Conservation (phyloP, 768 basidiomycete genomes). For the Boletus subparvulus region DNA sequence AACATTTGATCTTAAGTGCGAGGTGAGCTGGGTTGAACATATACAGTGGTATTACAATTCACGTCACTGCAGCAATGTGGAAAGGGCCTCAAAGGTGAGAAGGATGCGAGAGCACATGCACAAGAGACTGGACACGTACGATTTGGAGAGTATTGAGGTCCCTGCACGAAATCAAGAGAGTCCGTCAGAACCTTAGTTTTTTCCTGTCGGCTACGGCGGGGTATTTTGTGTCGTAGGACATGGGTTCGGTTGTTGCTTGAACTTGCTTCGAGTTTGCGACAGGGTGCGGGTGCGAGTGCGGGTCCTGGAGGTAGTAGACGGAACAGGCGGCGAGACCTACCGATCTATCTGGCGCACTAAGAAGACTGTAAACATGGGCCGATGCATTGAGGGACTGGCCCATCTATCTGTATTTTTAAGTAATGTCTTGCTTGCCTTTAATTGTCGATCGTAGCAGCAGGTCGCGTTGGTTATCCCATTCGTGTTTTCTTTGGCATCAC, state of each 20-base stretch:
- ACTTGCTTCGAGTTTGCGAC: too few species aligned
- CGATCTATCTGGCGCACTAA: not conserved
- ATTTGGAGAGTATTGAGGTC: conserved; percentile 77
- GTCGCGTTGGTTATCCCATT: not conserved
- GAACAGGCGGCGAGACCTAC: conserved; percentile 9
- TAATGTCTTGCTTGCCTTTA: not conserved
- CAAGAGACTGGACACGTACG: conserved; percentile 79
- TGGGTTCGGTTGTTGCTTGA: too few species aligned
- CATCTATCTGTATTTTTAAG: conserved; percentile 7
- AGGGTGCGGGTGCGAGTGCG: too few species aligned
- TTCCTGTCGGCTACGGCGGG: conserved; percentile 1
- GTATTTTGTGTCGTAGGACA: too few species aligned
- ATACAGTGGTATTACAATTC: conserved; percentile 4
- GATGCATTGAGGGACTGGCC: not conserved
- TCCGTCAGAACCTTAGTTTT: not conserved
- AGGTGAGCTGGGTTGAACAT: conserved; percentile 46
- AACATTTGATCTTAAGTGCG: conserved; percentile 88
- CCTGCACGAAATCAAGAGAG: not conserved
- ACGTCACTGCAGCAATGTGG: conserved; percentile 62
- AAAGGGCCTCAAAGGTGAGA: conserved; percentile 88
- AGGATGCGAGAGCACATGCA: conserved; percentile 87
- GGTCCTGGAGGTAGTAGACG: conserved; percentile 6
- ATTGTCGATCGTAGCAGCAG: not conserved
- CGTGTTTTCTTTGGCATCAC: too few species aligned
- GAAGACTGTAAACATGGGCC: not conserved